A percentile compares a stretch with the other conserved stretches of the same genome.
Evolutionary conservation across 75 land plant species (phyloP).

Genomic region (Picea glauca): DNA sequence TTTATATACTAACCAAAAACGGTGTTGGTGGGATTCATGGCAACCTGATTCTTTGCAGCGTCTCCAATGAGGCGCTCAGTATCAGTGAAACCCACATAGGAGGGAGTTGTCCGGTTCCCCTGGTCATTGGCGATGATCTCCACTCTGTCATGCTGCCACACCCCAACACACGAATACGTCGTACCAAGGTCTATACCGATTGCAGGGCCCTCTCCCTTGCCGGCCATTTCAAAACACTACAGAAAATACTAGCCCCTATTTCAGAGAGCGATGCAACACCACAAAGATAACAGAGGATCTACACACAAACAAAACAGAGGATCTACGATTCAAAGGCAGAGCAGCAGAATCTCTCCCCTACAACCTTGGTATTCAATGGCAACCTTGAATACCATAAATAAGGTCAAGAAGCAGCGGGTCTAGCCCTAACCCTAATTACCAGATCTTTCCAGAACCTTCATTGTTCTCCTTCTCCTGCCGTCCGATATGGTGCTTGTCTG

Average conservation of each 20-base stretch:
- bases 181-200: conserved; percentile 28
- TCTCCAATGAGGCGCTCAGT: conserved; percentile 37
- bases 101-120: conserved; percentile 38
- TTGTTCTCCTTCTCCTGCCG: too few species aligned
- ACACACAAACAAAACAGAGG: neutral
- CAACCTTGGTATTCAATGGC: neutral
- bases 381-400: neutral
- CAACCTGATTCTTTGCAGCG: conserved; percentile 34
- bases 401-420: neutral
- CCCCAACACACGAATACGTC: conserved; percentile 25
- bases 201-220: conserved; percentile 19
- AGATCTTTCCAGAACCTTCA: neutral
- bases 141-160: conserved; percentile 29
- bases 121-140: conserved; percentile 31
- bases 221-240: neutral
- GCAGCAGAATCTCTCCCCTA: neutral
- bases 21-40: conserved; percentile 37
- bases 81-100: conserved; percentile 35
- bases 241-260: neutral
- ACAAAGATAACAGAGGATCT: neutral
- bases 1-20: conserved; percentile 19
- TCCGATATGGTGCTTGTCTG: too few species aligned
- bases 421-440: neutral
- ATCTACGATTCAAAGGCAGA: neutral
- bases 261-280: neutral